Conservation (phyloP, 2,329 filamentous ascomycete genomes). For the Tympanopsis confertula region DNA sequence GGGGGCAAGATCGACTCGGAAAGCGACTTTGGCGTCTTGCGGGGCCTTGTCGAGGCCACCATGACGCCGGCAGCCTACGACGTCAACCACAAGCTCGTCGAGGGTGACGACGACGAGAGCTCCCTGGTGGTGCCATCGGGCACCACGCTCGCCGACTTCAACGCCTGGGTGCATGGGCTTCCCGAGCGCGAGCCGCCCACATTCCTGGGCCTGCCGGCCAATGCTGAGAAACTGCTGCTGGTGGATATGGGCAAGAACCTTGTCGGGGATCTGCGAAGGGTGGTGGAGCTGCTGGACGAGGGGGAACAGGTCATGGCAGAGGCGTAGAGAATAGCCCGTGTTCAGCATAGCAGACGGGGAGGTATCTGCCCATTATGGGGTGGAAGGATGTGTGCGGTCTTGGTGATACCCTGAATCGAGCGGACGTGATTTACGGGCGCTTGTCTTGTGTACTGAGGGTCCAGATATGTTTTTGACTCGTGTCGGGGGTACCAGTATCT, state of each 20-base stretch:
- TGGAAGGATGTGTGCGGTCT: too few relatives aligned
- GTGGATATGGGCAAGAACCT: conserved; percentile 78
- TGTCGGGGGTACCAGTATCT: too few relatives aligned
- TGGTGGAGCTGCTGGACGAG: conserved; percentile 83
- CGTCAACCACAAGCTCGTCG: conserved; percentile 78
- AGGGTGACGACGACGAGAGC: conserved; percentile 33
- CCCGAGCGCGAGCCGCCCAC: conserved; percentile 94
- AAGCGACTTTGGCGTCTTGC: conserved; percentile 66
- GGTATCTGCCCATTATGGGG: too few relatives aligned
- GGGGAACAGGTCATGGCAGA: conserved; percentile 87
- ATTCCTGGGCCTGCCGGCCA: conserved; percentile 87
- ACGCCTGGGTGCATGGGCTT: conserved; percentile 78
- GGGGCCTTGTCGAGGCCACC: conserved; percentile 62
- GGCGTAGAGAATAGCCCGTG: too few relatives aligned
- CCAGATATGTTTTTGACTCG: too few relatives aligned
- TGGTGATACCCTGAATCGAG: too few relatives aligned
- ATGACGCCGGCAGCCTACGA: conserved; percentile 86
- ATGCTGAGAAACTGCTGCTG: conserved; percentile 89
- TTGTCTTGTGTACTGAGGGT: too few relatives aligned
- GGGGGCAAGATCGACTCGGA: conserved; percentile 95
- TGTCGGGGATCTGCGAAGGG: conserved; percentile 71
- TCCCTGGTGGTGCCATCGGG: conserved; percentile 66
- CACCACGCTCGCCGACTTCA: conserved; percentile 76
- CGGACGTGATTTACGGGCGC: too few relatives aligned
- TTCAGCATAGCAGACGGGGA: too few relatives aligned